Conservation (phyloP, 257 asterid genomes). For the Penstemon eatonii region DNA sequence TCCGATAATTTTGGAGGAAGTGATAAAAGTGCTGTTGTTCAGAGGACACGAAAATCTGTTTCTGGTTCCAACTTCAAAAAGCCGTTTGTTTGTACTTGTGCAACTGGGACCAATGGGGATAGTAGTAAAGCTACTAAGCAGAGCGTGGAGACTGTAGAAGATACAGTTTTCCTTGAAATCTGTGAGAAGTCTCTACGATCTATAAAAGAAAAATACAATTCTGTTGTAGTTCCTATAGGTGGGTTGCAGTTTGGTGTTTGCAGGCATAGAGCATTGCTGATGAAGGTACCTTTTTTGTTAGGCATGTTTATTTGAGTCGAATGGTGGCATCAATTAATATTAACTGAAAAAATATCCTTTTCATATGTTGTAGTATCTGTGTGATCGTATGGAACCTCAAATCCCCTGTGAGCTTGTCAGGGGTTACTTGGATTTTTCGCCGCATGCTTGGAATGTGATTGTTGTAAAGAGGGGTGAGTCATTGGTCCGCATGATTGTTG, state of each 20-base stretch:
- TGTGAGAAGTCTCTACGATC: slow-evolving; percentile 73
- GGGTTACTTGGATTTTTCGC: slow-evolving; percentile 90
- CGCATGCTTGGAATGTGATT: slow-evolving; percentile 98
- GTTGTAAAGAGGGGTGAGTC: slow-evolving; percentile 61
- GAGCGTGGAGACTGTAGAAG: slow-evolving; percentile 43
- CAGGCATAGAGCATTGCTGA: slow-evolving; percentile 91
- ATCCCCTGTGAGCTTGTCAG: slow-evolving; percentile 95
- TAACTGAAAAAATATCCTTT: slow-evolving; percentile 30
- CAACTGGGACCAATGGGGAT: slow-evolving; percentile 50
- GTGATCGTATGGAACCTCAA: slow-evolving; percentile 87
- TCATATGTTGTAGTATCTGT: slow-evolving; percentile 60
- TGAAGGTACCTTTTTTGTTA: slow-evolving; percentile 61
- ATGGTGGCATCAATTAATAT: slow-evolving; percentile 12
- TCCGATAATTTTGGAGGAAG: slow-evolving; percentile 98
- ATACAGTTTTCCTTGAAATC: slow-evolving; percentile 53
- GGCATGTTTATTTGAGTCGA: slow-evolving; percentile 15
- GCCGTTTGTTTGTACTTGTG: slow-evolving; percentile 92
- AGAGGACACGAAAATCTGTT: slow-evolving; percentile 69
- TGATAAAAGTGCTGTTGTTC: slow-evolving; percentile 62
- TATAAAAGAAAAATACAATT: slow-evolving; percentile 58
- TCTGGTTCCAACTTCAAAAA: slow-evolving; percentile 66
- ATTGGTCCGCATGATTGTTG: slow-evolving; percentile 80
- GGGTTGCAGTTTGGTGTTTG: slow-evolving; percentile 88
- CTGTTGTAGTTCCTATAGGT: slow-evolving; percentile 86
- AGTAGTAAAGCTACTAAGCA: slow-evolving; percentile 33